Conservation (phyloP, 352 stramenopile genomes). For the Aphanomyces astaci region DNA sequence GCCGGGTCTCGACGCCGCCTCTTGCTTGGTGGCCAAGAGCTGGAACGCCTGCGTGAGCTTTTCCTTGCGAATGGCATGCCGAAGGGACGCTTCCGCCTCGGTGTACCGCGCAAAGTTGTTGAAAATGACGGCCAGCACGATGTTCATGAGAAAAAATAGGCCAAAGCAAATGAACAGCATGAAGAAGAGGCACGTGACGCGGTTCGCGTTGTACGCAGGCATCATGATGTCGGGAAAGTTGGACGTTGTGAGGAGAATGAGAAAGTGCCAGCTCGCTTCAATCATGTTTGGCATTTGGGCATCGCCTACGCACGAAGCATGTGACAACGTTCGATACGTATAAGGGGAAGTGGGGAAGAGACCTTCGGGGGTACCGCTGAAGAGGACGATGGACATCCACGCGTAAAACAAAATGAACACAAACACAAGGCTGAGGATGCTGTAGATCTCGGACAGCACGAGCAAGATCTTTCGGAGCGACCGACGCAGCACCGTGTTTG, state of each 20-base stretch:
- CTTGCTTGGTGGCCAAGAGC: constrained; percentile 6
- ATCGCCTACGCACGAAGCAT: background rate
- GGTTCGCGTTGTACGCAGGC: constrained; percentile 43
- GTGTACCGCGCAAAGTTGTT: constrained; percentile 34
- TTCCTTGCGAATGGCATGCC: background rate
- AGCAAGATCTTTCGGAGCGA: constrained; percentile 12
- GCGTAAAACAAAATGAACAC: constrained; percentile 54
- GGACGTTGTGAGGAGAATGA: constrained; percentile 64
- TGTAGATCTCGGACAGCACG: constrained; percentile 16
- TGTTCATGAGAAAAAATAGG: constrained; percentile 70
- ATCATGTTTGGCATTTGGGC: constrained; percentile 48
- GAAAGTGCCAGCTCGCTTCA: constrained; percentile 49
- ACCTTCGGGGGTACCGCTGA: constrained; percentile 47
- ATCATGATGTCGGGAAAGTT: constrained; percentile 82
- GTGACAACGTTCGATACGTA: background rate
- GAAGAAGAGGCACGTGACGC: constrained; percentile 56
- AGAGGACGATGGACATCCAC: constrained; percentile 48
- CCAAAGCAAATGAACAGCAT: constrained; percentile 57
- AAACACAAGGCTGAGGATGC: constrained; percentile 27
- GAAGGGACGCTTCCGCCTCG: background rate
- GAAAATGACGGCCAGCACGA: constrained; percentile 68
- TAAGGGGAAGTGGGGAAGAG: background rate
- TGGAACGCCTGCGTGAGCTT: constrained; percentile 19
- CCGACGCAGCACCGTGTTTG: constrained; percentile 13
- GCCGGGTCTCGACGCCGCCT: background rate